A percentile compares a stretch with the other conserved stretches of the same genome.
These are phyloP conservation scores for Irpex lacteus DNA, from an alignment of 1,284 basidiomycete species.

Conservation along the genomic window DNA sequence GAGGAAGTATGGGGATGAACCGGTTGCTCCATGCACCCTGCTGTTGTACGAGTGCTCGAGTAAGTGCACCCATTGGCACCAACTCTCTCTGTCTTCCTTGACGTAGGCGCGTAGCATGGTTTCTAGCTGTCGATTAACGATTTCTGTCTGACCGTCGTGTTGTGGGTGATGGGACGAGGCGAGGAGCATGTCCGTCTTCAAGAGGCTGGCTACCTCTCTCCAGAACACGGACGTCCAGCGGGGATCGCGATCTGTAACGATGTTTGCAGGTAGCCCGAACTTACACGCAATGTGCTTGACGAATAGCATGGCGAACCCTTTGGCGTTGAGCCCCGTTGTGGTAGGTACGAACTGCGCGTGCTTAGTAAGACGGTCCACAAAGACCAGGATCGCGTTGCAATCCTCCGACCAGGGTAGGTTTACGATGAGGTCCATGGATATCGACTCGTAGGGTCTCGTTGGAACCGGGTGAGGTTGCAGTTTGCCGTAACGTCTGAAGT, in stretches of 20 bases:
- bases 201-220: slow-evolving; percentile 17
- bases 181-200: slow-evolving; percentile 20
- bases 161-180: slow-evolving; percentile 26
- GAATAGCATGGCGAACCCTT: slow-evolving; percentile 21
- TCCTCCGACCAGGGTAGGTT: not conserved
- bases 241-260: slow-evolving; percentile 27
- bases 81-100: not conserved
- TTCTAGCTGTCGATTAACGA: slow-evolving; percentile 15
- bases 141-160: slow-evolving; percentile 20
- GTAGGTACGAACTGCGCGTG: slow-evolving; percentile 33
- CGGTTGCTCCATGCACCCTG: not conserved
- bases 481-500: not conserved
- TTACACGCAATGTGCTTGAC: slow-evolving; percentile 15
- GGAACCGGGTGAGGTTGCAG: not conserved
- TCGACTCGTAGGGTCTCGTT: slow-evolving; percentile 27
- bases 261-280: slow-evolving; percentile 23
- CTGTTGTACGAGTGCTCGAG: not conserved
- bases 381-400: not conserved
- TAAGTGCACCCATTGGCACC: not conserved
- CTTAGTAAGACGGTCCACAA: slow-evolving; percentile 26
- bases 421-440: not conserved
- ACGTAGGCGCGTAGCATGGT: slow-evolving; percentile 1
- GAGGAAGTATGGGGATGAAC: not conserved
- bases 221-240: slow-evolving; percentile 27
- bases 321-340: slow-evolving; percentile 6